Conservation (phyloP, 805 yeast genomes). For the Yarrowia divulgata region DNA sequence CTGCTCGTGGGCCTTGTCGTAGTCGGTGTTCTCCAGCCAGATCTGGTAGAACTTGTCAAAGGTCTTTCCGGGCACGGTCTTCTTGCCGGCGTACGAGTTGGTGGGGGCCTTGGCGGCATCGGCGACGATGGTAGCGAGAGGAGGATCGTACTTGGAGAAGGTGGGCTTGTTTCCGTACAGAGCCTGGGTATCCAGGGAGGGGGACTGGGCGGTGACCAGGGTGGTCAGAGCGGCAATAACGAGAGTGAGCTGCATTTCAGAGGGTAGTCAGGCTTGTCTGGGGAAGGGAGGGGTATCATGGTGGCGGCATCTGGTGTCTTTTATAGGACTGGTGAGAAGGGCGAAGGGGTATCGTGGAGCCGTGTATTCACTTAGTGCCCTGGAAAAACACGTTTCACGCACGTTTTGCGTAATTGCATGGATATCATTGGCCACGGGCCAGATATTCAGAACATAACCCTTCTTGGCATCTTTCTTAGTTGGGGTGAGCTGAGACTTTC, state of each 20-base stretch:
- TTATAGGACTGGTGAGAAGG: not conserved
- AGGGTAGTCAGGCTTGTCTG: not conserved
- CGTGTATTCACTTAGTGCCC: too few relatives aligned
- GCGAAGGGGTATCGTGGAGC: too few relatives aligned
- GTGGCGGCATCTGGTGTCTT: not conserved
- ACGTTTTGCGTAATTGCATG: not conserved
- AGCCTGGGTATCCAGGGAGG: constrained; percentile 19
- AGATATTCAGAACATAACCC: constrained; percentile 6
- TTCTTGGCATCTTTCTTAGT: constrained; percentile 3
- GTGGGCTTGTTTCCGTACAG: constrained; percentile 11
- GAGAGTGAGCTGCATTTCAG: constrained; percentile 14
- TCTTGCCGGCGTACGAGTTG: constrained; percentile 46
- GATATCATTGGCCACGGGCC: not conserved
- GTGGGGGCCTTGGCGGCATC: constrained; percentile 50
- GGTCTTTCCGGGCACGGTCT: constrained; percentile 53
- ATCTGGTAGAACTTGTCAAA: constrained; percentile 55
- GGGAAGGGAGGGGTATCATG: not conserved
- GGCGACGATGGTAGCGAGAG: constrained; percentile 41
- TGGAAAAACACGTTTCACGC: not conserved
- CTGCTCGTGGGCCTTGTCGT: constrained; percentile 56
- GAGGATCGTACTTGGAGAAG: constrained; percentile 19
- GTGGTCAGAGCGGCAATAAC: constrained; percentile 15
- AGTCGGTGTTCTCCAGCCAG: constrained; percentile 62
- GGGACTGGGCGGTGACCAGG: constrained; percentile 20
- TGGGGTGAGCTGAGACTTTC: too few relatives aligned